phyloP scores from a whole-genome alignment of 805 yeast species.

The Cyberlindnera petersonii region DNA sequence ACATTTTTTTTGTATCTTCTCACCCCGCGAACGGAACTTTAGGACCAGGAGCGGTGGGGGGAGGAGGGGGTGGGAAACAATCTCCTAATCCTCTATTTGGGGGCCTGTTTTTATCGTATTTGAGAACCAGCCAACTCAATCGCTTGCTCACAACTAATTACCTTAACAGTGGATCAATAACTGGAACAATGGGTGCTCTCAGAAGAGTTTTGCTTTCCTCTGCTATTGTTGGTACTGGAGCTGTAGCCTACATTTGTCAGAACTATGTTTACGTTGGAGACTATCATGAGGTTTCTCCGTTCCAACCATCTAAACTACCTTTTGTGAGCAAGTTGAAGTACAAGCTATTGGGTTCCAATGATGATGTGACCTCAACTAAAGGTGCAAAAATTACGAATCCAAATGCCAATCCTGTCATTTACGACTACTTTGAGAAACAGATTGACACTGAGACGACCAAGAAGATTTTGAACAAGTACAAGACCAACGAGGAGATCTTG shows the following conservation, averaged over 20 bases:
- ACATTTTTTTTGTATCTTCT: no score
- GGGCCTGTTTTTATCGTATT: no score
- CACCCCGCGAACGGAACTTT: no score
- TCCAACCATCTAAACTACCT: conserved; percentile 3
- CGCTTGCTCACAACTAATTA: no score
- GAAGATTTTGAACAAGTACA: conserved; percentile 18
- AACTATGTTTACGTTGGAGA: conserved; percentile 19
- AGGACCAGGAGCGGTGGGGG: no score
- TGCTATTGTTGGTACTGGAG: conserved; percentile 10
- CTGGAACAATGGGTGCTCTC: conserved; percentile 6
- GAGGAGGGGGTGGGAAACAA: no score
- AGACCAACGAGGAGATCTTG: conserved; percentile 22
- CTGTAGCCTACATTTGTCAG: conserved; percentile 4
- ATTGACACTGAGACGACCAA: conserved; percentile 16
- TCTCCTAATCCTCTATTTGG: no score
- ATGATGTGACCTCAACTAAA: conserved; percentile 12
- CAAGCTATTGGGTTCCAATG: conserved; percentile 8
- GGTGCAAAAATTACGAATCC: conserved; percentile 16
- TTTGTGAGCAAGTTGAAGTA: conserved; percentile 3
- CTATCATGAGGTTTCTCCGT: conserved; percentile 18
- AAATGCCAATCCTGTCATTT: conserved; percentile 12
- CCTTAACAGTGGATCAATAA: background rate
- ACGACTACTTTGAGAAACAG: conserved; percentile 22
- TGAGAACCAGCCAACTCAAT: no score
- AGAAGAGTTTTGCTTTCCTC: conserved; percentile 7